These are phyloP conservation scores for Phytopythium oedochilum DNA, from an alignment of 352 stramenopile species.

Conservation along the genomic window DNA sequence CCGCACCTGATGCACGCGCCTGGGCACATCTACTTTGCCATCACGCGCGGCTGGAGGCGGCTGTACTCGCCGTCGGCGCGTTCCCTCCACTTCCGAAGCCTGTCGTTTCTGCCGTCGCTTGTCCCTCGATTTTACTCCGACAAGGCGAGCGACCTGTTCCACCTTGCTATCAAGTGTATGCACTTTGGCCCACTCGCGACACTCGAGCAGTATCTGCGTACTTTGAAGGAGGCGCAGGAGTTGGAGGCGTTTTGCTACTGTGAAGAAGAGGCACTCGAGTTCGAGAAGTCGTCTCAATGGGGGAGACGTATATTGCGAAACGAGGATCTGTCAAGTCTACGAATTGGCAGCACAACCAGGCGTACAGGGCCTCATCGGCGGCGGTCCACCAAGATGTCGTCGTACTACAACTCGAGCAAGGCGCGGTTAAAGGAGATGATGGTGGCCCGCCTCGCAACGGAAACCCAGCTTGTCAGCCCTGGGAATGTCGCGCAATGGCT, in stretches of 20 bases:
- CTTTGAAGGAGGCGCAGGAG: conserved; percentile 54
- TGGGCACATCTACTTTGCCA: conserved; percentile 63
- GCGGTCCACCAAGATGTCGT: conserved; percentile 12
- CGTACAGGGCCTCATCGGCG: not conserved
- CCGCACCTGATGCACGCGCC: conserved; percentile 48
- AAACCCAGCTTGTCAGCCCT: conserved; percentile 53
- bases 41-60: conserved; percentile 37
- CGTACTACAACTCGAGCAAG: conserved; percentile 61
- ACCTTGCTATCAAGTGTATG: conserved; percentile 55
- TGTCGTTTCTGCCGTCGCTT: conserved; percentile 47
- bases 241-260: conserved; percentile 55
- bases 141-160: conserved; percentile 56
- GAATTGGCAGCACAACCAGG: not conserved
- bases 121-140: conserved; percentile 47
- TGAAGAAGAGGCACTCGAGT: conserved; percentile 45
- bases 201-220: conserved; percentile 37
- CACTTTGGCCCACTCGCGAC: conserved; percentile 57
- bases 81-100: conserved; percentile 27
- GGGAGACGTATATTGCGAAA: not conserved
- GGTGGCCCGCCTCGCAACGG: conserved; percentile 34
- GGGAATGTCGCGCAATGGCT: conserved; percentile 51
- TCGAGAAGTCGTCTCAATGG: conserved; percentile 10
- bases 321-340: not conserved
- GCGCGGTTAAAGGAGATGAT: conserved; percentile 40
- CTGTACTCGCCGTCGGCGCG: conserved; percentile 12